Evolutionary conservation across 208 protist species (phyloP).

Genomic region (Trichomonas vaginalis): DNA sequence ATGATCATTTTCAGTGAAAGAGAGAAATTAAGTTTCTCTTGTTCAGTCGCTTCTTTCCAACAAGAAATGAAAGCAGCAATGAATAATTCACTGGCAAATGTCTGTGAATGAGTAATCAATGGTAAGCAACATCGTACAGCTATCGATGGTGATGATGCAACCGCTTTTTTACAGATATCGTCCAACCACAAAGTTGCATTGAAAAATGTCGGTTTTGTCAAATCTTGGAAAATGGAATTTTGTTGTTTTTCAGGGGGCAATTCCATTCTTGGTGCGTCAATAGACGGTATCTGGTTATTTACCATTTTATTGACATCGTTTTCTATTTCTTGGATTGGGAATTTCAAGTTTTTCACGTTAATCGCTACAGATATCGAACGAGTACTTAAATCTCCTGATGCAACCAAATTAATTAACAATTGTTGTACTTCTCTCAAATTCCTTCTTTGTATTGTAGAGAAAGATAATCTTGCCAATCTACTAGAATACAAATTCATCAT

Average conservation of each 20-base stretch:
- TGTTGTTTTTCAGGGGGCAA: not conserved
- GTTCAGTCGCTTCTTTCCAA: not conserved
- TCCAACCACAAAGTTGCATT: not conserved
- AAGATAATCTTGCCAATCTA: not conserved
- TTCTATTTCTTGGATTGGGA: not conserved
- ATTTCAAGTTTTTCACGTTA: not conserved
- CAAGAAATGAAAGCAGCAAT: not conserved
- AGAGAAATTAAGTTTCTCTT: not conserved
- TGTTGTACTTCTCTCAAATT: not conserved
- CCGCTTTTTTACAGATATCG: not conserved
- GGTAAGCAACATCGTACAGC: not conserved
- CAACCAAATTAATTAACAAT: not conserved
- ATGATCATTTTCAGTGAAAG: not conserved
- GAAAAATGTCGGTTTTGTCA: not conserved
- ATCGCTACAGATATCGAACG: not conserved
- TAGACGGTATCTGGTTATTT: not conserved
- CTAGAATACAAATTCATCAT: not conserved
- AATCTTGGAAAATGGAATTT: not conserved
- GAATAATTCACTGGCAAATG: not conserved
- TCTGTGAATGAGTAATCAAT: not conserved
- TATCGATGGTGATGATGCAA: not conserved
- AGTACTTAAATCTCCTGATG: not conserved
- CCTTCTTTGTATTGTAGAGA: not conserved
- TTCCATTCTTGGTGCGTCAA: not conserved
- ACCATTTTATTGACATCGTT: not conserved